Base-by-base conservation (phyloP, 176 grass and related monocot species). In the Oryza meridionalis region DNA sequence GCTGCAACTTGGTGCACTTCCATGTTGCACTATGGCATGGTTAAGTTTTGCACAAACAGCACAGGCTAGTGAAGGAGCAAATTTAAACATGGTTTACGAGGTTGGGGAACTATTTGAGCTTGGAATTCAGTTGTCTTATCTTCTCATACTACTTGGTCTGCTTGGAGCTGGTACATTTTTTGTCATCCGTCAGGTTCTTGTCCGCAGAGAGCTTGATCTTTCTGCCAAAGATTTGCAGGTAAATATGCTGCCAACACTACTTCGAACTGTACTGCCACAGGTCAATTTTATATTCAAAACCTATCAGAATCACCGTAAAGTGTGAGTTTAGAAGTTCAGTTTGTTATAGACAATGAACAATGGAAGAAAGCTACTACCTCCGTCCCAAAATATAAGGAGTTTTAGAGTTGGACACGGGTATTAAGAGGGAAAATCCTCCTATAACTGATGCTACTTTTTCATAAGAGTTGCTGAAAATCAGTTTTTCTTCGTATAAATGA, bases 151-250 rank as follows among this genome's bases (percentile, higher is more conserved):
- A 65, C 83, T 98, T 47, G 96, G 89, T 3, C 91, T 98, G 15
- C 96, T 98, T 78, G 93, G 96, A 77, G 90, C 86, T 86, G 96
- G 96, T 47, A 85, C 93, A 40, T 98, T 98, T 69, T 98, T 82
- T 63, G 93, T 98, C 63, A 93, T 98, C 65, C 93, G 93, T 32
- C 96, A 98, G 73, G 96, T 98, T 69, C 96, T 98, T 11, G 91
- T 98, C 32, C 93, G 96, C 58, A 73, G 96, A 16, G 96, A 98
- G 79, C 93, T 98, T n/a, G 96, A 98, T 75, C 93, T 98, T 88
- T 98, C 96, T 81, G 96, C 96, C 7, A 98, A 98, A 91, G 96
- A 98, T 75, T 90, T 98, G 85, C 96, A 98, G 84, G 96, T 95
- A 92, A 79, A 71, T 59, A 53, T 69, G 40, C 50, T 77, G 11